Percentiles rank a stretch among this genome's conserved stretches.
Conservation (phyloP, 169 alveolate genomes). For the Eimeria falciformis region DNA sequence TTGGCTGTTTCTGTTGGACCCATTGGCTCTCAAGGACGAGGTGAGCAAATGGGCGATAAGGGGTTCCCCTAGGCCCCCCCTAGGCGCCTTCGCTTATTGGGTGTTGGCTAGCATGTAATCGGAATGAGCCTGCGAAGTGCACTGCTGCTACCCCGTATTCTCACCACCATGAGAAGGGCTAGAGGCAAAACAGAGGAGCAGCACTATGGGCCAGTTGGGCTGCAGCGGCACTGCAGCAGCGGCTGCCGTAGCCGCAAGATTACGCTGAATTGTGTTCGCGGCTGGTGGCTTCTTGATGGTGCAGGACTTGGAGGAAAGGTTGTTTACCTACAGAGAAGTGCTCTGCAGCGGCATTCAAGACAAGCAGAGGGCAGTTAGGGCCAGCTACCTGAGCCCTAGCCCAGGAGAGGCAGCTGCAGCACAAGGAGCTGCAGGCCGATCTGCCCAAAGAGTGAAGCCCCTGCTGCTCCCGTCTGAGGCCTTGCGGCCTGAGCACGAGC, state of each 20-base stretch:
- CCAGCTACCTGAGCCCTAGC: constrained; percentile 15
- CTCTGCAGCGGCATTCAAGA: constrained; percentile 68
- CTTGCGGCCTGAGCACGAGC: constrained; percentile 28
- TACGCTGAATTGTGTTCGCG: background rate
- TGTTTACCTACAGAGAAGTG: constrained; percentile 41
- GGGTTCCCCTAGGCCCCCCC: no score
- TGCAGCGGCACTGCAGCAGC: background rate
- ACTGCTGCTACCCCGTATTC: no score
- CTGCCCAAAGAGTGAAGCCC: background rate
- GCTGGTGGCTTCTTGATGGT: background rate
- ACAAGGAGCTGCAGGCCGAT: background rate
- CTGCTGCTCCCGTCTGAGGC: background rate
- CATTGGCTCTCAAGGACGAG: constrained; percentile 29
- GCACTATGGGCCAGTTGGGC: background rate
- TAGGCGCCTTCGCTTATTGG: no score
- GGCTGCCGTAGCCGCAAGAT: background rate
- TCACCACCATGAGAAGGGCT: no score
- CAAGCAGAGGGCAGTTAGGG: constrained; percentile 41
- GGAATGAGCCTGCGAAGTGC: no score
- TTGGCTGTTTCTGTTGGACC: constrained; percentile 53
- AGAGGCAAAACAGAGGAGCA: no score
- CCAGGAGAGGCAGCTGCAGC: constrained; percentile 29
- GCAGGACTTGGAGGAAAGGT: constrained; percentile 38
- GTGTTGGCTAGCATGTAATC: no score
- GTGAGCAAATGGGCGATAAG: background rate